Evolutionary conservation across 2,329 filamentous ascomycete species (phyloP), one percentile per base, ranked within the genome.

Genomic region (Claviceps capensis): DNA sequence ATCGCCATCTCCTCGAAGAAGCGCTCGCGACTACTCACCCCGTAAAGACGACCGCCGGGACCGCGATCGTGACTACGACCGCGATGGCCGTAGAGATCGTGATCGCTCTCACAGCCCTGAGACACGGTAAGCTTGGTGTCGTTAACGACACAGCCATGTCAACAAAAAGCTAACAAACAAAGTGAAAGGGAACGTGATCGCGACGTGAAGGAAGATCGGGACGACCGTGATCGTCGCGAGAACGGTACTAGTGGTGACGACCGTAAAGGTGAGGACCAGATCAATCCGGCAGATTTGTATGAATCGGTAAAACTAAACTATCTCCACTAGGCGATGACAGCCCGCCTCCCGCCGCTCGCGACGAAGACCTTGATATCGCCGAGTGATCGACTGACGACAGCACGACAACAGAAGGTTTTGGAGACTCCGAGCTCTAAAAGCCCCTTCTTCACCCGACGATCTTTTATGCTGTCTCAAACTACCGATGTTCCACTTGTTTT

Each of bases 321-420:
- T 26, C 4, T 40, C 1, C 19, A 16, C 13, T 46, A 53, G 53
- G 51, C 48, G 56, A 58, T 62, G 88, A 94, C 60, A 88, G 86
- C 62, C 85, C 88, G 59, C 81, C 87, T 57, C 83, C 86, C 58
- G 82, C 87, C 57, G 84, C 82, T 61, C 88, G 54, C 42, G 54
- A 95, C 64, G 93, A 98, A 68, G 93, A 98, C 65, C 80, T 97
- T 66, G 93, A 98, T 69, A 90, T 93, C 65, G 91, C 90, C 63
- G 93, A 97, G 72, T 83, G 74, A 63, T 55, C 53, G 49, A 48
- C 14, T 30, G 43, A 22, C 30, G 23, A 13, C 42, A 34, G 43
- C 19, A 19, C 23, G 17, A 40, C n/a, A 19, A 34, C 40, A 11
- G 17, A 46, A 36, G 52, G 17, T 34, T 43, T 47, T 52, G 42